A percentile compares a stretch with the other conserved stretches of the same genome.
Evolutionary conservation across 345 rosid genomes (phyloP).

Genomic region (Aquilaria malaccensis): DNA sequence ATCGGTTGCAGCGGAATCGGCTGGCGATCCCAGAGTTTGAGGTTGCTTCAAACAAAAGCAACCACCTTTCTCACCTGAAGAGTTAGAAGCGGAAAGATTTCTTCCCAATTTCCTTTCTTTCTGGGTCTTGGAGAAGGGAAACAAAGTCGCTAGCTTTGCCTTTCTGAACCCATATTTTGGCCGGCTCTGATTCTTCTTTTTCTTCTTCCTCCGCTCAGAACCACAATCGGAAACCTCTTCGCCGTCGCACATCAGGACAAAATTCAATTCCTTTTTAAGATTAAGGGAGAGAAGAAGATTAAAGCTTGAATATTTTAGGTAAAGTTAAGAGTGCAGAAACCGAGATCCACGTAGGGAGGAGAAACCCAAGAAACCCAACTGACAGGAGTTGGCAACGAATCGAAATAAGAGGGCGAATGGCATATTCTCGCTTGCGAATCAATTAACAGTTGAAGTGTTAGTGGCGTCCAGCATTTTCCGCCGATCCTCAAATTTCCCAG

Average conservation of each 20-base stretch:
- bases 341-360: no score
- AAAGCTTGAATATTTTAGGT: no score
- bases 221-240: neutral
- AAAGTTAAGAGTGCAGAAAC: no score
- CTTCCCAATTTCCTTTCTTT: slow-evolving; percentile 1
- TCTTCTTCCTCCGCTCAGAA: no score
- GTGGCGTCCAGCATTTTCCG: no score
- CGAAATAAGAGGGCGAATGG: no score
- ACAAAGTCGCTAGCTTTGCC: slow-evolving; percentile 11
- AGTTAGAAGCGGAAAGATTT: slow-evolving; percentile 1
- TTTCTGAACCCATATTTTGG: neutral
- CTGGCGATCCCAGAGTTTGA: slow-evolving; percentile 25
- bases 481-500: no score
- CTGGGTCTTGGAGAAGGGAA: slow-evolving; percentile 11
- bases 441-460: no score
- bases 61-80: slow-evolving; percentile 15
- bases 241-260: neutral
- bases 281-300: no score
- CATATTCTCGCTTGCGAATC: no score
- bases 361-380: no score
- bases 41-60: slow-evolving; percentile 31
- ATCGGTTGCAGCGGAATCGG: slow-evolving; percentile 29
- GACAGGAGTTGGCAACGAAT: no score
- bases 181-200: neutral
- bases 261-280: neutral